phyloP scores from a whole-genome alignment of 352 stramenopile genomes.

The Globisporangium rhizosaccharum region DNA sequence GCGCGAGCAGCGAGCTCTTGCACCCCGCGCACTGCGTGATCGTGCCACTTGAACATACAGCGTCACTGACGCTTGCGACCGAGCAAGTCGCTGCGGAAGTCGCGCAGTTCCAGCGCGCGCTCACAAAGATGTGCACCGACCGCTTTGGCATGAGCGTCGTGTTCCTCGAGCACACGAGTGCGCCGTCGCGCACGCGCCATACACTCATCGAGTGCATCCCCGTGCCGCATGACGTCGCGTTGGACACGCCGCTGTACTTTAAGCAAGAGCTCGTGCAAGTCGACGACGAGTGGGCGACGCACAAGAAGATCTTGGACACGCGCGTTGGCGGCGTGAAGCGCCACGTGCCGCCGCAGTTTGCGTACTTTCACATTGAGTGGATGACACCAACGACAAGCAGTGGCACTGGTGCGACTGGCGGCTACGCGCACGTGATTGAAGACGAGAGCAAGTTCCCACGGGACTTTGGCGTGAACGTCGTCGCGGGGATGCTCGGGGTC shows the following conservation, averaged over 20 bases:
- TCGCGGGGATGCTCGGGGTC: slow-evolving; percentile 71
- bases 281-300: slow-evolving; percentile 72
- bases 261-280: slow-evolving; percentile 79
- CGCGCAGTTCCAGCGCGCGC: slow-evolving; percentile 51
- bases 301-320: slow-evolving; percentile 81
- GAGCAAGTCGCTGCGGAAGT: slow-evolving; percentile 67
- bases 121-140: slow-evolving; percentile 50
- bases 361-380: slow-evolving; percentile 87
- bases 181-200: slow-evolving; percentile 53
- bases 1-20: slow-evolving; percentile 27
- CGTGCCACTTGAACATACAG: slow-evolving; percentile 63
- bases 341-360: slow-evolving; percentile 68
- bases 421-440: slow-evolving; percentile 81
- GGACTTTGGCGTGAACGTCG: slow-evolving; percentile 74
- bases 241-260: slow-evolving; percentile 74
- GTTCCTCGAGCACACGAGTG: slow-evolving; percentile 77
- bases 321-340: slow-evolving; percentile 49
- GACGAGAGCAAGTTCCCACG: slow-evolving; percentile 67
- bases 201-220: slow-evolving; percentile 80
- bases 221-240: slow-evolving; percentile 47
- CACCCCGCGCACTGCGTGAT: slow-evolving; percentile 71
- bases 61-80: slow-evolving; percentile 48
- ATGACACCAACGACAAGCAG: neutral
- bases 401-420: slow-evolving; percentile 17
- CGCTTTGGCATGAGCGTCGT: slow-evolving; percentile 55